These are phyloP conservation scores for Rubus parviflorus DNA, from an alignment of 306 rosid genomes.

Conservation along the genomic window DNA sequence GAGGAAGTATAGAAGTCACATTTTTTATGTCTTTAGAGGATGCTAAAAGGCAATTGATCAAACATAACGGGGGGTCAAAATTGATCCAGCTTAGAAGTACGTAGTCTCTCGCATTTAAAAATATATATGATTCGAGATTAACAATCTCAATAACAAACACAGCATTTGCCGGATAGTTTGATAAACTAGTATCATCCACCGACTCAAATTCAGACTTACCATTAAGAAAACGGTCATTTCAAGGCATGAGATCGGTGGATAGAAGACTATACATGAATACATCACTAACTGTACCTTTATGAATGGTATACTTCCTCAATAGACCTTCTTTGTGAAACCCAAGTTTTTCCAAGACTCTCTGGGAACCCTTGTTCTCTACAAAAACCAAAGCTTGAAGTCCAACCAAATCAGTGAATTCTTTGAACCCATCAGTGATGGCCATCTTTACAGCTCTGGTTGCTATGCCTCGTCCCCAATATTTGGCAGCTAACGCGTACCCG, in stretches of 20 bases:
- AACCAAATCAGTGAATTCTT: slow-evolving; percentile 5
- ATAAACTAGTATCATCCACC: not conserved
- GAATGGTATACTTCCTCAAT: slow-evolving; percentile 27
- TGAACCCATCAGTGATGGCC: slow-evolving; percentile 24
- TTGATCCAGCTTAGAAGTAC: no score
- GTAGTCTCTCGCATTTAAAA: no score
- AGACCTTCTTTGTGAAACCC: slow-evolving; percentile 36
- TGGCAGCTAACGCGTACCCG: slow-evolving; percentile 21
- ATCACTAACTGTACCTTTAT: slow-evolving; percentile 16
- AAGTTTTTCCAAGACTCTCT: slow-evolving; percentile 34
- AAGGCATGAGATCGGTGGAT: slow-evolving; percentile 16
- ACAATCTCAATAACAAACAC: no score
- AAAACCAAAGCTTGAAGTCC: slow-evolving; percentile 30
- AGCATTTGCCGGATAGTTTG: not conserved
- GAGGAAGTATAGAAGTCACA: not conserved
- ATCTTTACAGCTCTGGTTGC: slow-evolving; percentile 27
- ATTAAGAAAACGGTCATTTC: not conserved
- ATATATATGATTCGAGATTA: not conserved
- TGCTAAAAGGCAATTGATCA: no score
- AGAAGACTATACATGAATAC: slow-evolving; percentile 17
- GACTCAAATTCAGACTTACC: not conserved
- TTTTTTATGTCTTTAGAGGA: no score
- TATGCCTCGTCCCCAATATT: slow-evolving; percentile 32
- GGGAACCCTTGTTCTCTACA: slow-evolving; percentile 34
- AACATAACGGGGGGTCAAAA: no score